phyloP scores from a whole-genome alignment of 2,329 filamentous ascomycete genomes.

The Epichloe sp. region DNA sequence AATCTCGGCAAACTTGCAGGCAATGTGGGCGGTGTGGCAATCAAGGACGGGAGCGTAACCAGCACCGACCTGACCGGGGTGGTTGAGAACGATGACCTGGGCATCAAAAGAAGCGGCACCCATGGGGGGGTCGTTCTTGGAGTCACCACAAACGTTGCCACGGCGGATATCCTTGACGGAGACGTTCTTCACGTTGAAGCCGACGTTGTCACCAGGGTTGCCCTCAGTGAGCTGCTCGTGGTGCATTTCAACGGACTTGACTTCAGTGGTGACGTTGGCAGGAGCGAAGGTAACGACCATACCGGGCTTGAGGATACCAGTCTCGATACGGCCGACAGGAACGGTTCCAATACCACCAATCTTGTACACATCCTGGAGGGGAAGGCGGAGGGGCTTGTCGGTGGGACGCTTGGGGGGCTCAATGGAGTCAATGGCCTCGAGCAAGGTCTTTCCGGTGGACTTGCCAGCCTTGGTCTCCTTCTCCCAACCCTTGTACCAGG shows the following conservation, averaged over 20 bases:
- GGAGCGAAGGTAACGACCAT: conserved; percentile 98
- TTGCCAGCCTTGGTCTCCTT: conserved; percentile 88
- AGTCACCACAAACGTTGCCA: conserved; percentile 99
- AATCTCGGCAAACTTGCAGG: conserved; percentile 99
- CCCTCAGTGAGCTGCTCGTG: conserved; percentile 97
- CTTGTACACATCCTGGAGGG: conserved; percentile 99
- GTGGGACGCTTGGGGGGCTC: conserved; percentile 82
- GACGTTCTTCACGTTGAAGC: conserved; percentile 99
- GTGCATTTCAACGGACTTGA: conserved; percentile 99
- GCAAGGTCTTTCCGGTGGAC: conserved; percentile 87
- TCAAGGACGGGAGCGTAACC: conserved; percentile 98
- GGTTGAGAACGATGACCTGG: conserved; percentile 99
- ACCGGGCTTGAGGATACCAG: conserved; percentile 81
- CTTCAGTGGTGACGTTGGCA: conserved; percentile 98
- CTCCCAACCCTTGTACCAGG: conserved; percentile 99
- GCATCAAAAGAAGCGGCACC: conserved; percentile 92
- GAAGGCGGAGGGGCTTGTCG: conserved; percentile 99
- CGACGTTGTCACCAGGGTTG: conserved; percentile 98
- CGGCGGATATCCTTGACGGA: conserved; percentile 99
- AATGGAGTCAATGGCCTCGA: conserved; percentile 96
- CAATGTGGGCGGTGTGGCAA: conserved; percentile 99
- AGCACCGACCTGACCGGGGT: conserved; percentile 98
- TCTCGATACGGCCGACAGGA: conserved; percentile 99
- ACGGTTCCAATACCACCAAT: conserved; percentile 99
- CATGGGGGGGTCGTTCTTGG: conserved; percentile 98